Evolutionary conservation across 2,329 filamentous ascomycete genomes (phyloP), one percentile per base, ranked within the genome.

Genomic region (Capronia epimyces): DNA sequence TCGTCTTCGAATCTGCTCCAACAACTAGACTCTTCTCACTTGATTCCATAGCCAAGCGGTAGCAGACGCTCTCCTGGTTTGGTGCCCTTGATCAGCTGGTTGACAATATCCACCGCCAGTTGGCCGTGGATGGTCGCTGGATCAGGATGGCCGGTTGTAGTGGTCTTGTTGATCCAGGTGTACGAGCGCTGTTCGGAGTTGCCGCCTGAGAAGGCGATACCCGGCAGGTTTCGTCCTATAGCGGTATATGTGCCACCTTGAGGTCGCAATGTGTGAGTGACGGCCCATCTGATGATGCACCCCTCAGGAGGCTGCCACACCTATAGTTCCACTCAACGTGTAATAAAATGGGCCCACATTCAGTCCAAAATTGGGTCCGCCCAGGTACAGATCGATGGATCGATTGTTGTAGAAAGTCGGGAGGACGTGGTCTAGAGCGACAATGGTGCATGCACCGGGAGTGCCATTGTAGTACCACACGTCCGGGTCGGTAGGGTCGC

Each of bases 401-500:
- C 62, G 67, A 59, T 76, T 72, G 59, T 74, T 67, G 55, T 69
- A 71, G 60, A 71, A 76, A 12, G 62, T 65, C 1, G 77, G 77
- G 13, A 81, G 67, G 7, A 81, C 74, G 39, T 76, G 79, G 66
- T 81, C 77, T 4, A 81, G 69, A 1, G 72, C 77, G 3, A 81
- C 75, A 50, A 80, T 75, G 1, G 75, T 77, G 58, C 75, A 77
- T 0, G 77, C 73, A 0, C 75, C 76, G 0, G 79, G 76, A 0
- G 78, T 82, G 18, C 78, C 78, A 46, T 81, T 78, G 65, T 80
- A 82, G 61, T 81, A 81, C 76, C 76, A 81, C 56, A 82, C 78
- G 53, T 78, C 71, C 46, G 67, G 67, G 50, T 81, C 75, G 16
- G 64, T 61, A 10, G 76, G 77, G 56, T 80, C 77, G 13, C 65